Percentiles rank a stretch among this genome's conserved stretches.
phyloP scores from a whole-genome alignment of 2,329 filamentous ascomycete species.

The Sclerotinia trifoliorum region DNA sequence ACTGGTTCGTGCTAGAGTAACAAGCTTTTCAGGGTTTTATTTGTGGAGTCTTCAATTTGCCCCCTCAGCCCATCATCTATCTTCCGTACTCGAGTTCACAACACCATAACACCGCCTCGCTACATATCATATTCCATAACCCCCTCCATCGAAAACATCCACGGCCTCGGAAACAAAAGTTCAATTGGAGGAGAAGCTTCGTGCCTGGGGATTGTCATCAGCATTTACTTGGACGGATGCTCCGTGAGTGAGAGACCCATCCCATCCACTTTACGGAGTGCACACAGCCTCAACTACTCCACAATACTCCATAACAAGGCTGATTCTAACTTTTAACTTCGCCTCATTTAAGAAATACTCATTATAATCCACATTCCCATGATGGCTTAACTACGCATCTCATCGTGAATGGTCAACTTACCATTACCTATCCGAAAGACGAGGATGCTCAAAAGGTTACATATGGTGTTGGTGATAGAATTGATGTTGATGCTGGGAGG shows the following conservation, averaged over 20 bases:
- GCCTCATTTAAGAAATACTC: conserved; percentile 52
- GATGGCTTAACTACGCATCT: conserved; percentile 65
- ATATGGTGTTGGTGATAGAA: conserved; percentile 57
- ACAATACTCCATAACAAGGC: conserved; percentile 13
- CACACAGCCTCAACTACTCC: neutral
- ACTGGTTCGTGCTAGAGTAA: neutral
- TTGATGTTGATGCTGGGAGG: conserved; percentile 64
- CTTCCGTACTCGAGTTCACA: neutral
- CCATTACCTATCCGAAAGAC: conserved; percentile 65
- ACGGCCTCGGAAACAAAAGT: conserved; percentile 43
- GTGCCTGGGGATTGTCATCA: conserved; percentile 65
- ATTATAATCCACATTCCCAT: conserved; percentile 69
- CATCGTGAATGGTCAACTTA: conserved; percentile 63
- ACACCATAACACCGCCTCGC: neutral
- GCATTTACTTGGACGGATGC: conserved; percentile 73
- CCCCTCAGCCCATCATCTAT: neutral
- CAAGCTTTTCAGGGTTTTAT: neutral
- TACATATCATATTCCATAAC: neutral
- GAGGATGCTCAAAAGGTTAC: conserved; percentile 53
- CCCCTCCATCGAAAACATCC: neutral
- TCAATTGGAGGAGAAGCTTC: conserved; percentile 60
- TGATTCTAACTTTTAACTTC: conserved; percentile 11
- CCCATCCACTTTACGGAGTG: too few species aligned
- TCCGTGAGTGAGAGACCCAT: conserved; percentile 52
- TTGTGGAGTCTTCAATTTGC: neutral